Conservation (phyloP, 139 green algal genomes). For the Pleodorina starrii region DNA sequence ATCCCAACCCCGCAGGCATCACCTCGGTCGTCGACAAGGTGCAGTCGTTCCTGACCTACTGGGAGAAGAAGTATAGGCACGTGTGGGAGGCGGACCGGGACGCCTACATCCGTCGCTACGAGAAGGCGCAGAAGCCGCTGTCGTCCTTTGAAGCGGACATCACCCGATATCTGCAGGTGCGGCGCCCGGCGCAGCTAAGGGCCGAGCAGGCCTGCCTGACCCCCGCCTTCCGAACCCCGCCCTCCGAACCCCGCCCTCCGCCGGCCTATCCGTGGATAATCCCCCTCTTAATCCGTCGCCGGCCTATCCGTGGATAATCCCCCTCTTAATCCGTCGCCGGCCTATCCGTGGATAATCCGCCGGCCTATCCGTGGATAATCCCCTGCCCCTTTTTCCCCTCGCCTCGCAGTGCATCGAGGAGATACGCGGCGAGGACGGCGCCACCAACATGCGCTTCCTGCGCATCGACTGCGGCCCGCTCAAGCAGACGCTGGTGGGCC, state of each 20-base stretch:
- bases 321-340: too few species aligned
- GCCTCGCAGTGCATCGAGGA: slow-evolving; percentile 57
- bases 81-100: slow-evolving; percentile 93
- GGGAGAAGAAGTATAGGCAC: slow-evolving; percentile 94
- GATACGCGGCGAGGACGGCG: slow-evolving; percentile 80
- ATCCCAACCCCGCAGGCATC: too few species aligned
- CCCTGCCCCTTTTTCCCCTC: too few species aligned
- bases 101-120: slow-evolving; percentile 88
- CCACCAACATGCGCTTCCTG: slow-evolving; percentile 90
- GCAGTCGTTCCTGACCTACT: slow-evolving; percentile 82
- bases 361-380: too few species aligned
- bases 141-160: slow-evolving; percentile 87
- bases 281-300: too few species aligned
- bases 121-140: slow-evolving; percentile 89
- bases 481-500: slow-evolving; percentile 85
- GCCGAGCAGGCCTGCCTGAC: too few species aligned
- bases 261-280: too few species aligned
- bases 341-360: too few species aligned
- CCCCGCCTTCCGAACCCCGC: too few species aligned
- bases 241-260: too few species aligned
- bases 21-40: slow-evolving; percentile 87
- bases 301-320: too few species aligned
- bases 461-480: slow-evolving; percentile 90
- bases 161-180: slow-evolving; percentile 72
- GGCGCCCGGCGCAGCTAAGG: neutral